Evolutionary conservation across 2,329 filamentous ascomycete species (phyloP).

Genomic region (Aureobasidium sp.): DNA sequence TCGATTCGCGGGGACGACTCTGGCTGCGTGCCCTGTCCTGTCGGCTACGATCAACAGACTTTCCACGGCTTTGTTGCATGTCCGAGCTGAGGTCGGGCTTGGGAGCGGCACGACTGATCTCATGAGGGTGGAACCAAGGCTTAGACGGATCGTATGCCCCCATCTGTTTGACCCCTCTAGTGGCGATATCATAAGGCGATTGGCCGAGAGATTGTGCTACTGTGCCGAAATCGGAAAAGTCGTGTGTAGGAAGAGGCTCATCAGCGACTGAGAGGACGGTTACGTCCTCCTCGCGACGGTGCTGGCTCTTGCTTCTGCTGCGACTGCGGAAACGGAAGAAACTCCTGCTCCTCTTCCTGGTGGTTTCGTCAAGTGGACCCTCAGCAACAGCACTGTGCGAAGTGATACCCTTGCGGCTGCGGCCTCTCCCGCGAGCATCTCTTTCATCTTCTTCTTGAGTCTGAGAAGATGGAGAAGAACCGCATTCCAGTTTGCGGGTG

Average conservation of each 20-base stretch:
- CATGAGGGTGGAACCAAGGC: constrained; percentile 12
- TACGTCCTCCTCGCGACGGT: not conserved
- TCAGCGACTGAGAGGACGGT: constrained; percentile 16
- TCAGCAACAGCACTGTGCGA: constrained; percentile 6
- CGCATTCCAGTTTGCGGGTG: constrained; percentile 1
- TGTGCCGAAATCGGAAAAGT: constrained; percentile 33
- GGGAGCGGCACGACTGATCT: constrained; percentile 11
- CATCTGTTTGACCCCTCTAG: constrained; percentile 17
- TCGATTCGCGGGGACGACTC: constrained; percentile 4
- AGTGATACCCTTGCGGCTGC: not conserved
- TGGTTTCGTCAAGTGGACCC: constrained; percentile 1
- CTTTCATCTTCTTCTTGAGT: not conserved
- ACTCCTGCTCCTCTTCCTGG: constrained; percentile 18
- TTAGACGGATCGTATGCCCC: constrained; percentile 12
- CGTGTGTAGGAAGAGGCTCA: constrained; percentile 19
- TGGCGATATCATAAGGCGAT: constrained; percentile 40
- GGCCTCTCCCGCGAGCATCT: constrained; percentile 10
- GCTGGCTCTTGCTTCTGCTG: constrained; percentile 23
- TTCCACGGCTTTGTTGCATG: constrained; percentile 6
- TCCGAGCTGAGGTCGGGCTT: constrained; percentile 8
- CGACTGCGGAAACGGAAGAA: constrained; percentile 20
- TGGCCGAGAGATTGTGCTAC: constrained; percentile 36
- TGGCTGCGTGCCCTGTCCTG: constrained; percentile 1
- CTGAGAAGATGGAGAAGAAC: not conserved
- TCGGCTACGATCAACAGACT: not conserved